These are phyloP conservation scores for Rhodofomes roseus DNA, from an alignment of 1,284 basidiomycete species.

Conservation along the genomic window DNA sequence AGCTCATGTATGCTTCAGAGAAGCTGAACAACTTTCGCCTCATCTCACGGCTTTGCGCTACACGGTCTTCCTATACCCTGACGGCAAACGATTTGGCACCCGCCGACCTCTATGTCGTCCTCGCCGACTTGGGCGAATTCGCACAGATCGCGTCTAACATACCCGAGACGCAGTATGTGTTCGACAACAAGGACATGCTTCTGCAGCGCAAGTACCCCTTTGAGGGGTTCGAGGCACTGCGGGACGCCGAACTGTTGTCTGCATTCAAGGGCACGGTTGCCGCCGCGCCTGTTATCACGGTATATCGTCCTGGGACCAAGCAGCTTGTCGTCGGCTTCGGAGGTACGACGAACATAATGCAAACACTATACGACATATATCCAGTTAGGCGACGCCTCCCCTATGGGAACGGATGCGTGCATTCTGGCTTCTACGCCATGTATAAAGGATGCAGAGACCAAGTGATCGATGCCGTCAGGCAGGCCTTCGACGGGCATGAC, in stretches of 20 bases:
- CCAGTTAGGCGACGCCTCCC: constrained; percentile 34
- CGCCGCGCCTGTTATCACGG: constrained; percentile 39
- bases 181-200: constrained; percentile 37
- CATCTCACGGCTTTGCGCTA: constrained; percentile 42
- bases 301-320: constrained; percentile 35
- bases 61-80: constrained; percentile 37
- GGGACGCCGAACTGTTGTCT: constrained; percentile 30
- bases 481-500: constrained; percentile 52
- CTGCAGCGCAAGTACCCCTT: constrained; percentile 40
- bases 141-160: constrained; percentile 37
- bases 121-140: constrained; percentile 50
- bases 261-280: constrained; percentile 38
- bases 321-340: constrained; percentile 47
- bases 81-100: constrained; percentile 35
- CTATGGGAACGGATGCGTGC: constrained; percentile 35
- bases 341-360: constrained; percentile 39
- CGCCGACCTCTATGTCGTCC: constrained; percentile 29
- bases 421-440: constrained; percentile 50
- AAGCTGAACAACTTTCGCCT: constrained; percentile 48
- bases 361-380: constrained; percentile 42
- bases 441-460: constrained; percentile 41
- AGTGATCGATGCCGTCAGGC: constrained; percentile 65
- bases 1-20: constrained; percentile 45
- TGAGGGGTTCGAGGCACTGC: constrained; percentile 41
- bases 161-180: constrained; percentile 35